Base-by-base conservation (phyloP, 148 eudicot genomes). In the Vaccinium myrtillus region DNA sequence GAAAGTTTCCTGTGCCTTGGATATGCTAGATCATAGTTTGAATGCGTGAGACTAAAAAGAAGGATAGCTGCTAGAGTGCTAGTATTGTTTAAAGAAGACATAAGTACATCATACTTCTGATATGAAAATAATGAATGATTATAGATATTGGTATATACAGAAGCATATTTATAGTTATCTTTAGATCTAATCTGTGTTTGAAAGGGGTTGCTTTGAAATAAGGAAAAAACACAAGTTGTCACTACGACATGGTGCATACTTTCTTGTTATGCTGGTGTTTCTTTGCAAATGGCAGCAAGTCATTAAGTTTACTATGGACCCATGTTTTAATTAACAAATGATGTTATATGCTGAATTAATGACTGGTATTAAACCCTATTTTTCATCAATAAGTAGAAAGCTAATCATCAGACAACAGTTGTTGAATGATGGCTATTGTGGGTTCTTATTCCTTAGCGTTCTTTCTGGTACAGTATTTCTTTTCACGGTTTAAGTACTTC, bases 141-240 rank as follows among this genome's bases (percentile, higher is more conserved):
- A 36, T 1, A 36, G 39, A 36, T 36, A 36, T 36, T 36, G 39
- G 39, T 36, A 36, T 90, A 90, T 71, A 88, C 54, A 88, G 92
- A 90, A 9, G 53, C 39, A 36, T 36, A 36, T 36, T 36, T 36
- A 36, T 36, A 36, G 39, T 36, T 36, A 36, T 36, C 39, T 36
- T 36, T 36, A 36, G 39, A 36, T 36, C 39, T 36, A 36, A 36
- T 36, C 1, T 78, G 63, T 53, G 53, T 78, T 76, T 67, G n/a
- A 63, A 63, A 63, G 27, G 69, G 2, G 69, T 7, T 39, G 18
- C n/a, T 43, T 46, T 19, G 65, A 36, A 81, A 48, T 43, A 71
- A 43, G 74, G 75, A 71, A 63, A 63, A 43, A 39, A 15, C 48
- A 25, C 58, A 71, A 81, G 56, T 23, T 14, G 55, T 49, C 36